phyloP scores from a whole-genome alignment of 306 rosid species.

The Senna siamea region DNA sequence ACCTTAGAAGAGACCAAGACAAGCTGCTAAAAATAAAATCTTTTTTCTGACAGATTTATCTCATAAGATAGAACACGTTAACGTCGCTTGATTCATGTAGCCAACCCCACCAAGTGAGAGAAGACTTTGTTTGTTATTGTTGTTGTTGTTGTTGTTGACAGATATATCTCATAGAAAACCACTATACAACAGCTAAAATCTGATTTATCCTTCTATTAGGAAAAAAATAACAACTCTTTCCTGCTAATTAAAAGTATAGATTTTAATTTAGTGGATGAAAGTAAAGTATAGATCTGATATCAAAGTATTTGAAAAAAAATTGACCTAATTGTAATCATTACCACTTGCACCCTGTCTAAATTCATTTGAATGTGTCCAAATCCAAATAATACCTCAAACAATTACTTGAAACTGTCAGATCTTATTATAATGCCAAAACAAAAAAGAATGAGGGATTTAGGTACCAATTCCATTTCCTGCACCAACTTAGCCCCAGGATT shows the following conservation, averaged over 20 bases:
- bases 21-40: too few relatives aligned
- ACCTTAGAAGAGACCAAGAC: background rate
- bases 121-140: too few relatives aligned
- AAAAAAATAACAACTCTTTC: slow-evolving; percentile 15
- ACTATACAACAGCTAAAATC: background rate
- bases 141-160: too few relatives aligned
- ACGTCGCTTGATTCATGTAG: too few relatives aligned
- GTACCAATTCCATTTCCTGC: background rate
- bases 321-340: background rate
- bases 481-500: slow-evolving; percentile 10
- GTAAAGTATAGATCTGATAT: too few relatives aligned
- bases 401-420: background rate
- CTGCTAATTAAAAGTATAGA: background rate
- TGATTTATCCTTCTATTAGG: background rate
- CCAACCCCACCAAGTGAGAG: too few relatives aligned
- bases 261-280: too few relatives aligned
- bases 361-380: background rate
- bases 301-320: background rate
- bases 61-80: too few relatives aligned
- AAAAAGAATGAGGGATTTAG: slow-evolving; percentile 16
- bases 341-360: background rate
- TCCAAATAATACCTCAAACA: slow-evolving; percentile 12
- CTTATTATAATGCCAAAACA: background rate
- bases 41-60: background rate
- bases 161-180: background rate